Base-by-base conservation (phyloP, 805 yeast genomes). In the Metschnikowia similis region DNA sequence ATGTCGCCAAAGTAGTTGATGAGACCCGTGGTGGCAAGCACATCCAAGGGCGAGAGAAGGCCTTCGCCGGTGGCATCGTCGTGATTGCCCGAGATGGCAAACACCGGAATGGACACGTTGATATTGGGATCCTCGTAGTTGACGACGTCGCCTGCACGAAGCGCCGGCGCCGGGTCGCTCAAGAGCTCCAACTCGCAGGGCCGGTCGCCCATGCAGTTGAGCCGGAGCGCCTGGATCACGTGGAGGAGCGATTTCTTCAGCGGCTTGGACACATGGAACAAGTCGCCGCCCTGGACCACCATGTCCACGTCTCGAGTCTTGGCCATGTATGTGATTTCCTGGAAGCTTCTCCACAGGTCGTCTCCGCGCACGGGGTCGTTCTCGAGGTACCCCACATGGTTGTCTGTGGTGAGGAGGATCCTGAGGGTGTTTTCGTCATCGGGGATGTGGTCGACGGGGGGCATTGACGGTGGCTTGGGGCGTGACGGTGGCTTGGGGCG, bases 61-160 rank as follows among this genome's bases (percentile, higher is more conserved):
- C 85, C 84, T 47, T 83, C 87, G 1, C 98, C 98, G 0, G 96
- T 87, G 3, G 96, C 89, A 67, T 94, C 98, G 66, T 94, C 99
- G 65, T 94, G 99, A 61, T 94, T 94, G 2, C 99, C 99, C 41
- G 92, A 83, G 4, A 94, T 92, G 6, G 91, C 92, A 72, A 94
- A 89, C 8, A 94, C 79, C 0, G 99, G 99, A 13, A 91, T 79
- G 0, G 96, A 83, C 2, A 94, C 84, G 66, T 94, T 94, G 52
- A 89, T 67, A 65, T 94, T 89, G 1, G 92, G 89, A 65, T 94
- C 98, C 62, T 89, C 94, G 64, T 88, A 95, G 61, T 90, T 90
- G 28, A 91, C 87, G 48, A 80, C 78, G 45, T 83, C 79, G 14
- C 87, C 85, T 49, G 81, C 83, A 28, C 64, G 83, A 55, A 86